A percentile compares a stretch with the other conserved stretches of the same genome.
These are phyloP conservation scores for Jimgerdemannia flammicorona DNA, from an alignment of 192 early-diverging fungal species.

Conservation along the genomic window DNA sequence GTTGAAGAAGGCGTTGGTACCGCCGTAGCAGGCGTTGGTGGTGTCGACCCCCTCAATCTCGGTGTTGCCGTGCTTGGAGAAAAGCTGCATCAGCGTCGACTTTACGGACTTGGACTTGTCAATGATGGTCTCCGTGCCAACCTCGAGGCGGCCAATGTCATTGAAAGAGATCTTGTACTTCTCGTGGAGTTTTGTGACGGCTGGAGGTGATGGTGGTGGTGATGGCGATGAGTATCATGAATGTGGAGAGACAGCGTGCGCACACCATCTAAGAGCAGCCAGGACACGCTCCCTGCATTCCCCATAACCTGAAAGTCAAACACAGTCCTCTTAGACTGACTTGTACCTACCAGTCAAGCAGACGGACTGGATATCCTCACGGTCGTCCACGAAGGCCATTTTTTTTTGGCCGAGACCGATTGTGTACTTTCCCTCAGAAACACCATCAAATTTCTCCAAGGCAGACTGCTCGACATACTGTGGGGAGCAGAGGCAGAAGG, in stretches of 20 bases:
- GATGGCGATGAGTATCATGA: too few relatives aligned
- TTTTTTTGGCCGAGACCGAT: constrained; percentile 94
- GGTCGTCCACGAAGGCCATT: constrained; percentile 95
- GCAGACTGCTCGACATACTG: constrained; percentile 61
- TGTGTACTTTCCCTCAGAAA: constrained; percentile 95
- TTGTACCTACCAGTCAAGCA: constrained; percentile 70
- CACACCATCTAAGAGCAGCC: too few relatives aligned
- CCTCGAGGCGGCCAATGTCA: constrained; percentile 91
- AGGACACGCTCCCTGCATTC: not conserved
- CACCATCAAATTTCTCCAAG: constrained; percentile 86
- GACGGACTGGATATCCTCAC: constrained; percentile 92
- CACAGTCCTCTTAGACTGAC: not conserved
- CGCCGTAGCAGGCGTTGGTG: constrained; percentile 99
- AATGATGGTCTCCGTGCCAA: constrained; percentile 98
- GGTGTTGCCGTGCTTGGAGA: constrained; percentile 85
- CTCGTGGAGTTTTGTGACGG: constrained; percentile 87
- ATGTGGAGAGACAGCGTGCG: too few relatives aligned
- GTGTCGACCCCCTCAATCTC: constrained; percentile 97
- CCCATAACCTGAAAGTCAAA: not conserved
- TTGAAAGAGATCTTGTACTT: constrained; percentile 85
- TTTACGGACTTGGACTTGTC: constrained; percentile 99
- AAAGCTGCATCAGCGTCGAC: constrained; percentile 94
- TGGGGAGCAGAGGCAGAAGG: not conserved
- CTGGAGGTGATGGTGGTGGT: constrained; percentile 35
- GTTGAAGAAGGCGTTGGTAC: constrained; percentile 94